Evolutionary conservation across 495 filamentous ascomycete species (phyloP), one percentile per base, ranked within the genome.

Genomic region (Trichoderma gamsii): DNA sequence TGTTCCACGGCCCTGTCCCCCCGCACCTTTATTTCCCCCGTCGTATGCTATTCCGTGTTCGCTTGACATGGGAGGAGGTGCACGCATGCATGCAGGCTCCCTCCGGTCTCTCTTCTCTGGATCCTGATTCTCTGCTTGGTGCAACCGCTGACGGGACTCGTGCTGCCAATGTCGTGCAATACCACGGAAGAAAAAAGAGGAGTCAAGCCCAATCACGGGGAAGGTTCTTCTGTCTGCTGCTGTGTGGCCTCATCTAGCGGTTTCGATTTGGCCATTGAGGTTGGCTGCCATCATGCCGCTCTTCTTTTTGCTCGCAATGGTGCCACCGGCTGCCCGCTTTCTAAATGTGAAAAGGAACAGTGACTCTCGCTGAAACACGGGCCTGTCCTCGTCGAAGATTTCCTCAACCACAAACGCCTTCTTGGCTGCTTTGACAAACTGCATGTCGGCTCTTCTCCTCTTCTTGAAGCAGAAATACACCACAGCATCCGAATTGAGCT

Each of bases 401-500:
- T 91, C 88, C 46, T 82, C 82, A 41, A 92, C 82, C 7, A 78
- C 68, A 70, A 91, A 92, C 52, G 78, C 72, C 76, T 89, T 92
- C 72, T 79, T 86, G 13, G 88, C 86, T 69, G 79, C 80, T 78
- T 87, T 90, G 73, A 92, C 82, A 71, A 91, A 91, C 66, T 87
- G 85, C 75, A 88, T 79, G 72, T 93, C 90, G 65, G 89, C 90
- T 69, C 88, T 83, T 71, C 95, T 85, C 70, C 95, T 83, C 78
- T 89, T 92, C 80, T 96, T 97, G 80, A 91, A 97, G 79, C 94
- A 98, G 80, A 99, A 99, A 77, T 91, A 97, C 72, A 93, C 88
- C 4, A 90, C 81, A 1, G 92, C 84, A 16, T 81, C 72, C 2
- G 85, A 79, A 21, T 81, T 79, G 35, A 82, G 73, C 51, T 67